Evolutionary conservation across 2,329 filamentous ascomycete genomes (phyloP).

Genomic region (Talaromyces marneffei): DNA sequence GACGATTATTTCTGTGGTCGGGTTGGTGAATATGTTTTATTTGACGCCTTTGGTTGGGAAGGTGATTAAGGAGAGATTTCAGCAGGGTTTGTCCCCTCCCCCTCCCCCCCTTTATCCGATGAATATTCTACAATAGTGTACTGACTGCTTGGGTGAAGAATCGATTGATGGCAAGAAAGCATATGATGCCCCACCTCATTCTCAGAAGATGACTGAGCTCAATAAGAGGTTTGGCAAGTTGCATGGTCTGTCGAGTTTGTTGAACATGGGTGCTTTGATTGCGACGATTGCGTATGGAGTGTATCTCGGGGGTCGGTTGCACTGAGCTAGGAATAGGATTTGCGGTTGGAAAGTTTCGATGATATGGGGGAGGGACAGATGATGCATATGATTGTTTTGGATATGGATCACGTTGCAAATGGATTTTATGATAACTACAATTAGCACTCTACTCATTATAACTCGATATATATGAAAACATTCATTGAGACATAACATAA

Average conservation of each 20-base stretch:
- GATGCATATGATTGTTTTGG: no score
- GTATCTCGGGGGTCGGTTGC: slow-evolving; percentile 55
- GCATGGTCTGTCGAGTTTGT: slow-evolving; percentile 73
- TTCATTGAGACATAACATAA: background rate
- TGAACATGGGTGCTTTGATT: slow-evolving; percentile 68
- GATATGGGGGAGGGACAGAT: no score
- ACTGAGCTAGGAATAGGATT: background rate
- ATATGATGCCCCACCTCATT: slow-evolving; percentile 72
- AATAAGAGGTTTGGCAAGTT: slow-evolving; percentile 73
- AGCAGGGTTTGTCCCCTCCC: slow-evolving; percentile 58
- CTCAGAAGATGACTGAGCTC: slow-evolving; percentile 71
- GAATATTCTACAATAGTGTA: background rate
- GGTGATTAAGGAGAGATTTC: slow-evolving; percentile 67
- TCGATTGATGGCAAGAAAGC: slow-evolving; percentile 84
- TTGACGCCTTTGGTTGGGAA: slow-evolving; percentile 70
- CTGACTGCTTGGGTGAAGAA: slow-evolving; percentile 43
- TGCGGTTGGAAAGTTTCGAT: background rate
- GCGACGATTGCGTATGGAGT: slow-evolving; percentile 73
- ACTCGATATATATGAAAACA: background rate
- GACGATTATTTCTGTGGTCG: slow-evolving; percentile 62
- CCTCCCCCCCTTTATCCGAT: no score
- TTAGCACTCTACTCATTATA: background rate
- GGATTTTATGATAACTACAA: no score
- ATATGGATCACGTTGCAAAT: no score
- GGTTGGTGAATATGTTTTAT: slow-evolving; percentile 62